Conservation (phyloP, 306 rosid species). For the Phaseolus lunatus region DNA sequence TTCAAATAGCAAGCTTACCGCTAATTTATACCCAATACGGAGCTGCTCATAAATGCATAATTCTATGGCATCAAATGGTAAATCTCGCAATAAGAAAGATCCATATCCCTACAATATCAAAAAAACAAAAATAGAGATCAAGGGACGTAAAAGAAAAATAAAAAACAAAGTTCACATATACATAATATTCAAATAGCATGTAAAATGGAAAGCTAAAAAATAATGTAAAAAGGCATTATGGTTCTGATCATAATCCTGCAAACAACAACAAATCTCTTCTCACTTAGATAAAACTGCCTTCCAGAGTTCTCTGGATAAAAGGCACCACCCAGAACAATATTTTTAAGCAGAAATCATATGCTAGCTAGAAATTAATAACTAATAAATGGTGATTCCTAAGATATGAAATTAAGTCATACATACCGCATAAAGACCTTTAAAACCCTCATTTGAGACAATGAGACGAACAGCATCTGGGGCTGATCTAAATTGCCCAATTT, state of each 20-base stretch:
- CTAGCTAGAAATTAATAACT: conserved; percentile 1
- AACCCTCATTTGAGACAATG: conserved; percentile 58
- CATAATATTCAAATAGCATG: conserved; percentile 24
- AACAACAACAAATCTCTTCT: conserved; percentile 11
- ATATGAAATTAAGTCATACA: conserved; percentile 32
- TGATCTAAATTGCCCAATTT: conserved; percentile 57
- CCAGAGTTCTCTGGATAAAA: conserved; percentile 1
- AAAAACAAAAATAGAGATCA: conserved; percentile 30
- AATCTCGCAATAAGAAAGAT: conserved; percentile 81
- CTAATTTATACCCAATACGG: conserved; percentile 72
- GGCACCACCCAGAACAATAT: conserved; percentile 25
- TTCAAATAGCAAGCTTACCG: conserved; percentile 59
- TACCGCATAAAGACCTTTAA: conserved; percentile 83
- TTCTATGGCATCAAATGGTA: conserved; percentile 85
- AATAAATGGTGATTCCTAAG: conserved; percentile 22
- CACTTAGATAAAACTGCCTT: conserved; percentile 23
- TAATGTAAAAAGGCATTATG: not conserved
- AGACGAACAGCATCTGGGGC: conserved; percentile 58
- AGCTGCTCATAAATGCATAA: conserved; percentile 88
- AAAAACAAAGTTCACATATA: conserved; percentile 10
- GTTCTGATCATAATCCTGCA: conserved; percentile 8
- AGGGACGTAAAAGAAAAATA: conserved; percentile 11
- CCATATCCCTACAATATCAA: conserved; percentile 70
- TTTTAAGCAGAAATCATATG: conserved; percentile 21
- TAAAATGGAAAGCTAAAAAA: not conserved